Conservation (phyloP, 2,329 filamentous ascomycete genomes). For the Talaromyces sp. region DNA sequence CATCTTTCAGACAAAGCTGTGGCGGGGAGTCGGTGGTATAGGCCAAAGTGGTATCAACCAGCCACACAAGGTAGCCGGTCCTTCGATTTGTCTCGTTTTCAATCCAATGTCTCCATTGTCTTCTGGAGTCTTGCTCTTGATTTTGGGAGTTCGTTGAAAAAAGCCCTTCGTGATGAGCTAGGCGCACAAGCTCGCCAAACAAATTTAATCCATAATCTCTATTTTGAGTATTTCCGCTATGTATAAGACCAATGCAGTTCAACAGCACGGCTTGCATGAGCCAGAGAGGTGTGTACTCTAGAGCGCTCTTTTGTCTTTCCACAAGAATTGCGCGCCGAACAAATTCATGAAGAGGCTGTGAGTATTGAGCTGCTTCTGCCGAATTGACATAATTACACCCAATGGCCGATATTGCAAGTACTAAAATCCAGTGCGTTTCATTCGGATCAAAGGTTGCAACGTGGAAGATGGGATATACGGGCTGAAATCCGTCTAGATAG, state of each 20-base stretch:
- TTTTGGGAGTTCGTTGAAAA: conserved; percentile 8
- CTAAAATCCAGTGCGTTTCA: conserved; percentile 35
- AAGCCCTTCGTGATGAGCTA: conserved; percentile 20
- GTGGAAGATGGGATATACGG: conserved; percentile 38
- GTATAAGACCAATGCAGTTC: conserved; percentile 28
- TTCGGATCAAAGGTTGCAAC: conserved; percentile 31
- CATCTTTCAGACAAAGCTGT: conserved; percentile 36
- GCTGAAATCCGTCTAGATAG: conserved; percentile 36
- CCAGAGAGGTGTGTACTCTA: conserved; percentile 18
- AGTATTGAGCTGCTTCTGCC: conserved; percentile 22
- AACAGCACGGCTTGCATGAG: conserved; percentile 26
- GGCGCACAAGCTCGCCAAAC: conserved; percentile 25
- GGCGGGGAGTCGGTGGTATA: conserved; percentile 32
- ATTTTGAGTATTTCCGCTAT: conserved; percentile 20
- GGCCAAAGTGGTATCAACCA: conserved; percentile 38
- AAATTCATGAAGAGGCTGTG: conserved; percentile 37
- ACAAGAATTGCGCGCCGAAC: conserved; percentile 33
- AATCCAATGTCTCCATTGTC: conserved; percentile 32
- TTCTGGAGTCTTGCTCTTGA: background rate
- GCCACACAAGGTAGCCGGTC: conserved; percentile 40
- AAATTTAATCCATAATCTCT: conserved; percentile 20
- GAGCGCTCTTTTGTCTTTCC: conserved; percentile 24
- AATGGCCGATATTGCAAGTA: conserved; percentile 35
- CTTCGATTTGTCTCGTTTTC: conserved; percentile 33
- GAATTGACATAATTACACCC: conserved; percentile 32